These are phyloP conservation scores for Debaryomyces nepalensis DNA, from an alignment of 1,139 yeast species.

Conservation along the genomic window DNA sequence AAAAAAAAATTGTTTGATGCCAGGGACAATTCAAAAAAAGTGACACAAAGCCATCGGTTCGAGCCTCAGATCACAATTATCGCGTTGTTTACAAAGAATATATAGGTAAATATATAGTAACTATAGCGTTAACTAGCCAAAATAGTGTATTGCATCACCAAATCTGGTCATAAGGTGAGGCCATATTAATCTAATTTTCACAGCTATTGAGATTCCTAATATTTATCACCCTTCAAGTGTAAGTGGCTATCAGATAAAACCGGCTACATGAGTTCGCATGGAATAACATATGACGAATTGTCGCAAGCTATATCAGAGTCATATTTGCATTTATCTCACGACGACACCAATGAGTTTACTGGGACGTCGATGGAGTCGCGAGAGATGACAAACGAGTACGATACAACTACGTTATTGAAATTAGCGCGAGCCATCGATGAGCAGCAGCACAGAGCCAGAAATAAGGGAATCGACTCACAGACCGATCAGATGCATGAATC, in stretches of 20 bases:
- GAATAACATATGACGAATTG: slow-evolving; percentile 23
- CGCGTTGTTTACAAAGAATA: slow-evolving; percentile 25
- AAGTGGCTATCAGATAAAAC: slow-evolving; percentile 8
- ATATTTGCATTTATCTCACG: slow-evolving; percentile 35
- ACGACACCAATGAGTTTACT: slow-evolving; percentile 19
- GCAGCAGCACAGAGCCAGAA: slow-evolving; percentile 5
- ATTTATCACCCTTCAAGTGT: slow-evolving; percentile 5
- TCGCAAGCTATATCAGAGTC: slow-evolving; percentile 36
- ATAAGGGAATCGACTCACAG: background rate
- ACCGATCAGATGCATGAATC: background rate
- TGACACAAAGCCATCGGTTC: slow-evolving; percentile 10
- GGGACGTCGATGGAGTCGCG: slow-evolving; percentile 18
- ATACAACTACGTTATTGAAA: slow-evolving; percentile 23
- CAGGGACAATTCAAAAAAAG: background rate
- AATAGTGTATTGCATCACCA: slow-evolving; percentile 1
- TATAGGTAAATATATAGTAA: background rate
- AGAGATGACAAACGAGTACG: slow-evolving; percentile 15
- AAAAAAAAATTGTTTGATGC: slow-evolving; percentile 7
- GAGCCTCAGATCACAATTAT: slow-evolving; percentile 11
- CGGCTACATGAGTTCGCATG: slow-evolving; percentile 14
- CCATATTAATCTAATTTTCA: background rate
- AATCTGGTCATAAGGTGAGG: slow-evolving; percentile 1
- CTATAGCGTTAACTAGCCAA: slow-evolving; percentile 4
- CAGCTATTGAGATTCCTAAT: slow-evolving; percentile 12
- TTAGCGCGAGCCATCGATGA: slow-evolving; percentile 27